Percentiles rank a stretch among this genome's conserved stretches.
These are phyloP conservation scores for Plenodomus tracheiphilus DNA, from an alignment of 2,329 filamentous ascomycete species.

Conservation along the genomic window DNA sequence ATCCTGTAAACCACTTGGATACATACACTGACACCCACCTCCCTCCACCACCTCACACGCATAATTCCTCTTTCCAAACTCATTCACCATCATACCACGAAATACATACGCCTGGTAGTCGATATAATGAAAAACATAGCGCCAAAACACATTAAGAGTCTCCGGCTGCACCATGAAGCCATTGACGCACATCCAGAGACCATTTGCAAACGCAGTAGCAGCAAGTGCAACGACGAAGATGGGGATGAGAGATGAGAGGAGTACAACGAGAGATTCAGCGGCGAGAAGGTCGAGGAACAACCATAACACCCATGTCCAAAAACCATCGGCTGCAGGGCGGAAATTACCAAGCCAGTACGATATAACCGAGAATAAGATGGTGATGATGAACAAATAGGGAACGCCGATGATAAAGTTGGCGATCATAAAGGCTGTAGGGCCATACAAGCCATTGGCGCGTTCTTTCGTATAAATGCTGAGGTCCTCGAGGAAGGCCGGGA, in stretches of 20 bases:
- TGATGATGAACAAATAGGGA: constrained; percentile 79
- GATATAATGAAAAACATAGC: constrained; percentile 86
- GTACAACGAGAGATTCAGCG: constrained; percentile 79
- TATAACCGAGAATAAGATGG: constrained; percentile 73
- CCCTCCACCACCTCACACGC: constrained; percentile 52
- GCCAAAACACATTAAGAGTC: constrained; percentile 80
- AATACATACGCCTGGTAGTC: constrained; percentile 88
- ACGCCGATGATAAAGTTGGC: constrained; percentile 83
- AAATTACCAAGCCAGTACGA: constrained; percentile 83
- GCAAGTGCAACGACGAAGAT: constrained; percentile 81
- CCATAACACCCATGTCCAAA: constrained; percentile 81
- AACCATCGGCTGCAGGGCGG: constrained; percentile 64
- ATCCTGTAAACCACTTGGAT: constrained; percentile 61
- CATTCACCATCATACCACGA: constrained; percentile 91
- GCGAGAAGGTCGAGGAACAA: constrained; percentile 82
- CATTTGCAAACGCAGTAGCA: constrained; percentile 81
- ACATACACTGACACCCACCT: constrained; percentile 69
- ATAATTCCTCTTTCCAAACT: constrained; percentile 71
- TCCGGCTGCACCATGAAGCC: constrained; percentile 78
- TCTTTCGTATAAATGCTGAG: constrained; percentile 74
- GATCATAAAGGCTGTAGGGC: constrained; percentile 70
- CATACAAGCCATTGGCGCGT: constrained; percentile 78
- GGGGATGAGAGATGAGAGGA: constrained; percentile 72
- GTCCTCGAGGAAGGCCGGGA: constrained; percentile 82
- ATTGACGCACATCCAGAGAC: constrained; percentile 84